Evolutionary conservation across 768 basidiomycete genomes (phyloP).

Genomic region (Tubosaeta sp.): DNA sequence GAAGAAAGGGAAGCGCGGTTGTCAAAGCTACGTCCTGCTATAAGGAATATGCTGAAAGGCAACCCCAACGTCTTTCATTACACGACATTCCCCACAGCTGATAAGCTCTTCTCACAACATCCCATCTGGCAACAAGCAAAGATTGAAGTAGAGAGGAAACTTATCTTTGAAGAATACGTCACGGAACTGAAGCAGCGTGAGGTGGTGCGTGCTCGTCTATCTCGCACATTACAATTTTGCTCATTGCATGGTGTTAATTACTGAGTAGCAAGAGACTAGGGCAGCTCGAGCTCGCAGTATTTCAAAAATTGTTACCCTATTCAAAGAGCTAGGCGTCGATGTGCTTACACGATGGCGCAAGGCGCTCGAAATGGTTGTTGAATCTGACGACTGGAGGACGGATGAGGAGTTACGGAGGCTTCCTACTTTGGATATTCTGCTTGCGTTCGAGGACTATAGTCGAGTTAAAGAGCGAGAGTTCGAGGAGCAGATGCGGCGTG

Average conservation of each 20-base stretch:
- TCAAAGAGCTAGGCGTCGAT: constrained; percentile 85
- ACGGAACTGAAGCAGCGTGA: constrained; percentile 82
- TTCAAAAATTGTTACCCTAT: constrained; percentile 75
- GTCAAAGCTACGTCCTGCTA: constrained; percentile 79
- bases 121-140: constrained; percentile 89
- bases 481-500: constrained; percentile 77
- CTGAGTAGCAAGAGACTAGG: constrained; percentile 67
- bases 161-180: constrained; percentile 92
- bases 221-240: neutral
- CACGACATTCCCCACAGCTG: constrained; percentile 85
- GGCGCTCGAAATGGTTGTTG: constrained; percentile 71
- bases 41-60: constrained; percentile 81
- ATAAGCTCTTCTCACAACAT: constrained; percentile 79
- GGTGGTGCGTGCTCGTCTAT: constrained; percentile 54
- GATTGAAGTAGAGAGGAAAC: constrained; percentile 77
- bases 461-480: constrained; percentile 87
- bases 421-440: constrained; percentile 86
- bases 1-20: constrained; percentile 83
- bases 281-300: constrained; percentile 76
- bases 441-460: constrained; percentile 93
- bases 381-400: constrained; percentile 72
- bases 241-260: constrained; percentile 4
- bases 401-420: constrained; percentile 78
- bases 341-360: constrained; percentile 92
- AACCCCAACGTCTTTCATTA: constrained; percentile 89